Percentiles rank a stretch among this genome's conserved stretches.
These are phyloP conservation scores for Pyricularia sp. DNA, from an alignment of 2,329 filamentous ascomycete species.

Conservation along the genomic window DNA sequence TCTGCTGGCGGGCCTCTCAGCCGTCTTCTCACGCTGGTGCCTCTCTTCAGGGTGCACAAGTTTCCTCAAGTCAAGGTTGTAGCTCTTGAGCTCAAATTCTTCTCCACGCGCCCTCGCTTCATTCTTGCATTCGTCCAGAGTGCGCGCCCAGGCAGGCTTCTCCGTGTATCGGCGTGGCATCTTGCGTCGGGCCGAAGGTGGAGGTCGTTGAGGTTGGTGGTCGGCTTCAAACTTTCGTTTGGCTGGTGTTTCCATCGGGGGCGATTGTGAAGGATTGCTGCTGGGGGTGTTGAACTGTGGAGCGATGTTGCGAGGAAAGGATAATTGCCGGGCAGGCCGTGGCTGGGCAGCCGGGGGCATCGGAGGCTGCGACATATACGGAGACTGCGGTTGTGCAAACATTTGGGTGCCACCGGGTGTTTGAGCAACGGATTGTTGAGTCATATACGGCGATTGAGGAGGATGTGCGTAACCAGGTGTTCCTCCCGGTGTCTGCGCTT, in stretches of 20 bases:
- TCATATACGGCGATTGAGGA: slow-evolving; percentile 24
- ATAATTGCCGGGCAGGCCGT: neutral
- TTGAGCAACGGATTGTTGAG: slow-evolving; percentile 18
- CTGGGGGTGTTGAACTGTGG: slow-evolving; percentile 3
- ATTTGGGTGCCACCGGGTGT: slow-evolving; percentile 30
- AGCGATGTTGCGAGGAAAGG: neutral
- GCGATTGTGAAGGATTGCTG: slow-evolving; percentile 11
- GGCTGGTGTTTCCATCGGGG: neutral
- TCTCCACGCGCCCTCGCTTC: slow-evolving; percentile 16
- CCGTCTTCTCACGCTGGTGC: slow-evolving; percentile 8
- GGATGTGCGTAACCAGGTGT: slow-evolving; percentile 22
- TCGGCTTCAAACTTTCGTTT: slow-evolving; percentile 2
- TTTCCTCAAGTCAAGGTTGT: slow-evolving; percentile 34
- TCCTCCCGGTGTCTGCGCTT: slow-evolving; percentile 17
- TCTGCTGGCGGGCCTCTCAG: slow-evolving; percentile 23
- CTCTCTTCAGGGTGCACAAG: slow-evolving; percentile 7
- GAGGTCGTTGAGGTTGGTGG: slow-evolving; percentile 14
- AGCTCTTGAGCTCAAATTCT: slow-evolving; percentile 18
- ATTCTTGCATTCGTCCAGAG: slow-evolving; percentile 12
- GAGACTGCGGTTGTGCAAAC: slow-evolving; percentile 23
- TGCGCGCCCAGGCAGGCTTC: slow-evolving; percentile 37
- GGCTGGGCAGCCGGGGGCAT: slow-evolving; percentile 11
- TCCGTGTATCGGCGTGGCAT: slow-evolving; percentile 24
- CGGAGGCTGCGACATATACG: slow-evolving; percentile 28
- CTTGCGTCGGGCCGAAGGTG: slow-evolving; percentile 21